These are phyloP conservation scores for Backusella australiensis DNA, from an alignment of 192 early-diverging fungal species.

Conservation along the genomic window DNA sequence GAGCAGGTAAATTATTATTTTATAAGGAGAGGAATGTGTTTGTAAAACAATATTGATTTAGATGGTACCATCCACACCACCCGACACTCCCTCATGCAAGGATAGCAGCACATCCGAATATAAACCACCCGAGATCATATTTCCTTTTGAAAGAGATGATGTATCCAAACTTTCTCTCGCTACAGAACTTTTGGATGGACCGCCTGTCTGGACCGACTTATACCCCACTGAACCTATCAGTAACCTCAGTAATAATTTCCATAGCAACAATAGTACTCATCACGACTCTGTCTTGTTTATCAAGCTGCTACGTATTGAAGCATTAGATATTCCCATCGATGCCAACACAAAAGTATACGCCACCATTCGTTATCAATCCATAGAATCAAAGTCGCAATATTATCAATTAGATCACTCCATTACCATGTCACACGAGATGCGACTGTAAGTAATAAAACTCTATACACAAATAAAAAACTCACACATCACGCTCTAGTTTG, in stretches of 20 bases:
- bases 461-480: background rate
- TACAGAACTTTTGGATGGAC: background rate
- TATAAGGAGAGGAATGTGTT: background rate
- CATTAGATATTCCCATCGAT: background rate
- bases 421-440: slow-evolving; percentile 1
- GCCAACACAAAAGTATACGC: background rate
- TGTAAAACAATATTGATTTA: background rate
- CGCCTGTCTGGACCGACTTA: background rate
- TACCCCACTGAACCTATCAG: background rate
- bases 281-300: background rate
- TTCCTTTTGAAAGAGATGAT: background rate
- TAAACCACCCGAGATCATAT: background rate
- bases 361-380: slow-evolving; percentile 1
- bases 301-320: background rate
- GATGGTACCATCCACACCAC: background rate
- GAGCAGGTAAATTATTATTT: background rate
- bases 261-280: background rate
- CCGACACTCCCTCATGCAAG: background rate
- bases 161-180: background rate
- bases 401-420: background rate
- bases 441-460: background rate
- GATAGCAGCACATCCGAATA: background rate
- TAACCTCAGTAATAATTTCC: background rate
- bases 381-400: background rate
- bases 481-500: background rate